These are phyloP conservation scores for Andrographis paniculata DNA, from an alignment of 305 asterid genomes.

Conservation along the genomic window DNA sequence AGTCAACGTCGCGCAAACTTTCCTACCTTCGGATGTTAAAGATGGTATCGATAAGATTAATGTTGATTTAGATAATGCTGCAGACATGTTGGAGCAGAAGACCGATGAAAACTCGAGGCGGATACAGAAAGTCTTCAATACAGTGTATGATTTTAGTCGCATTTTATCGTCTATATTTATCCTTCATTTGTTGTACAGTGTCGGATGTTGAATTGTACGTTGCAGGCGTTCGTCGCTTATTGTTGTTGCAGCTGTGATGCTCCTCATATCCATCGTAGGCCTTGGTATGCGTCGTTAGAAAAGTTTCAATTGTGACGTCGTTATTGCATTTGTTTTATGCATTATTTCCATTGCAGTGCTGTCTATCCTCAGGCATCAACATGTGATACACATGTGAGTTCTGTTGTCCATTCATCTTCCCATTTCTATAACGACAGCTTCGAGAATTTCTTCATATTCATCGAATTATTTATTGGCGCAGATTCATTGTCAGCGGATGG, in stretches of 20 bases:
- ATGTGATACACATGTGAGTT: constrained; percentile 68
- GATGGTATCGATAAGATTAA: constrained; percentile 65
- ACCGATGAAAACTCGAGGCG: constrained; percentile 61
- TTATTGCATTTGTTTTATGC: constrained; percentile 11
- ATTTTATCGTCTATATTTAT: background rate
- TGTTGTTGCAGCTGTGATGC: constrained; percentile 72
- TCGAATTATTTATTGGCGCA: constrained; percentile 23
- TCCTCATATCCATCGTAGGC: constrained; percentile 67
- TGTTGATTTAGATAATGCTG: constrained; percentile 59
- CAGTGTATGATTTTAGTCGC: constrained; percentile 46
- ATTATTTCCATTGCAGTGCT: constrained; percentile 41
- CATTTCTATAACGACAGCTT: no score
- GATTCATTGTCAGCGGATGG: constrained; percentile 93
- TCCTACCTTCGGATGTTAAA: constrained; percentile 77
- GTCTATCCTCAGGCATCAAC: constrained; percentile 75
- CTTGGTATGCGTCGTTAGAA: constrained; percentile 51
- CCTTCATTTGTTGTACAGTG: background rate
- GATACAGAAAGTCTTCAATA: constrained; percentile 53
- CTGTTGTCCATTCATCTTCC: background rate
- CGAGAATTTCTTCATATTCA: background rate
- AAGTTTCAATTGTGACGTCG: background rate
- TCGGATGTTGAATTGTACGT: constrained; percentile 5
- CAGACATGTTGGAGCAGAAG: constrained; percentile 56
- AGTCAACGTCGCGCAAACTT: constrained; percentile 81
- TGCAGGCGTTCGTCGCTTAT: constrained; percentile 66